These are phyloP conservation scores for Pseudogymnoascus sp. DNA, from an alignment of 2,329 filamentous ascomycete genomes.

Conservation along the genomic window DNA sequence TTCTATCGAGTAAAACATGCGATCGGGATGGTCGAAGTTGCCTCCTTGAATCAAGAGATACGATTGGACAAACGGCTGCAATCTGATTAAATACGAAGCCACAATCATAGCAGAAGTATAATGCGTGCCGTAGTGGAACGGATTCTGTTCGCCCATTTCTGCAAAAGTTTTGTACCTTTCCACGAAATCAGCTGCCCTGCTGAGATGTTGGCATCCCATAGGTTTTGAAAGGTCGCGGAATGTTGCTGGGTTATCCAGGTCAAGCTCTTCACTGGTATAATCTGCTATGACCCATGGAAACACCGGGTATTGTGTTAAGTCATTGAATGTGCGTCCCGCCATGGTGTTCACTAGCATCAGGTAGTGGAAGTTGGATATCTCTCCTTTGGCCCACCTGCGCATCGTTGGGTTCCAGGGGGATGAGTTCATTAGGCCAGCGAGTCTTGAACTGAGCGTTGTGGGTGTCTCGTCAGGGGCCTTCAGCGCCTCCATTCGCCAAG, in stretches of 20 bases:
- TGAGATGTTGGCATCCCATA: constrained; percentile 82
- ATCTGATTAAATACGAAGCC: constrained; percentile 85
- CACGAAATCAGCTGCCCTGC: constrained; percentile 68
- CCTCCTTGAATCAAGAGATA: constrained; percentile 93
- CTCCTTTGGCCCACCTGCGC: constrained; percentile 82
- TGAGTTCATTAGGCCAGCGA: constrained; percentile 85
- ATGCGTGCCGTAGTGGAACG: constrained; percentile 96
- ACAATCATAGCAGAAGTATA: constrained; percentile 99
- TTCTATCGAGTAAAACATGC: constrained; percentile 87
- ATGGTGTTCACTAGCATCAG: constrained; percentile 98
- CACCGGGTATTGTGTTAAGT: constrained; percentile 94
- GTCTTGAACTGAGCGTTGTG: constrained; percentile 58
- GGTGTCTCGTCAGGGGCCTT: constrained; percentile 54
- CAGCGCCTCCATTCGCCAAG: constrained; percentile 83
- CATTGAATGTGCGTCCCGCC: constrained; percentile 94
- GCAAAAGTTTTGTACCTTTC: constrained; percentile 81
- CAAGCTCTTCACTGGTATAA: constrained; percentile 87
- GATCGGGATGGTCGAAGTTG: constrained; percentile 89
- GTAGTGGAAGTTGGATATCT: constrained; percentile 98
- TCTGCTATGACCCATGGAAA: constrained; percentile 97
- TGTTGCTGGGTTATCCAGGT: constrained; percentile 71
- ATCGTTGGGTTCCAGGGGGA: constrained; percentile 76
- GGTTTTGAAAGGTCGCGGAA: constrained; percentile 92
- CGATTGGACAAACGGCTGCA: constrained; percentile 93
- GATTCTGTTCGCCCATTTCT: constrained; percentile 74